A percentile compares a stretch with the other conserved stretches of the same genome.
phyloP scores from a whole-genome alignment of 225 moss, liverwort and hornwort species.

The Antitrichia curtipendula region DNA sequence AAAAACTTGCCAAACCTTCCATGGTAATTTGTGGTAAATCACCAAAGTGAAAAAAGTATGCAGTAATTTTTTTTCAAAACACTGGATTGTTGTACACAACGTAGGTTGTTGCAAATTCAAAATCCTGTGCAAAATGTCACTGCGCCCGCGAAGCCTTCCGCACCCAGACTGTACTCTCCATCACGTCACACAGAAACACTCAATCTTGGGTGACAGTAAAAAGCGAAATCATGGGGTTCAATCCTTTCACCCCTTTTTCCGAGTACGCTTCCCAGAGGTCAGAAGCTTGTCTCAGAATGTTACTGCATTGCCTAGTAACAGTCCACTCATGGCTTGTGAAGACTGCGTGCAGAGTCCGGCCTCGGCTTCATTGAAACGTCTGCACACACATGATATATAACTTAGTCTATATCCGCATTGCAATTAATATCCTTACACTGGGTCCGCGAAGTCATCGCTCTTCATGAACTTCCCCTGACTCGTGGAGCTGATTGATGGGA shows the following conservation, averaged over 20 bases:
- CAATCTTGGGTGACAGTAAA: not conserved
- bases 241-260: not conserved
- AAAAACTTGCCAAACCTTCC: too few species aligned
- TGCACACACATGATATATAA: not conserved
- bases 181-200: not conserved
- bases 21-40: not conserved
- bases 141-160: not conserved
- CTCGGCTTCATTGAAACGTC: not conserved
- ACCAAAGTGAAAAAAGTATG: too few species aligned
- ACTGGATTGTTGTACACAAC: not conserved
- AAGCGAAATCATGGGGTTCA: not conserved
- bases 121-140: not conserved
- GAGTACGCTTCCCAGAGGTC: not conserved
- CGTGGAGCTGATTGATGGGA: not conserved
- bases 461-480: not conserved
- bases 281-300: not conserved
- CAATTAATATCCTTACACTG: not conserved
- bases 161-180: not conserved
- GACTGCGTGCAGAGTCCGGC: not conserved
- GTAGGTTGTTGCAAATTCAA: not conserved
- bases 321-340: not conserved
- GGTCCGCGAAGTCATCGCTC: not conserved
- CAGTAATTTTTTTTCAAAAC: not conserved
- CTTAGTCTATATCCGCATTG: not conserved
- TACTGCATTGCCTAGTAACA: not conserved